A percentile compares a stretch with the other conserved stretches of the same genome.
These are phyloP conservation scores for Canavalia ensiformis DNA, from an alignment of 306 rosid genomes.

Conservation along the genomic window DNA sequence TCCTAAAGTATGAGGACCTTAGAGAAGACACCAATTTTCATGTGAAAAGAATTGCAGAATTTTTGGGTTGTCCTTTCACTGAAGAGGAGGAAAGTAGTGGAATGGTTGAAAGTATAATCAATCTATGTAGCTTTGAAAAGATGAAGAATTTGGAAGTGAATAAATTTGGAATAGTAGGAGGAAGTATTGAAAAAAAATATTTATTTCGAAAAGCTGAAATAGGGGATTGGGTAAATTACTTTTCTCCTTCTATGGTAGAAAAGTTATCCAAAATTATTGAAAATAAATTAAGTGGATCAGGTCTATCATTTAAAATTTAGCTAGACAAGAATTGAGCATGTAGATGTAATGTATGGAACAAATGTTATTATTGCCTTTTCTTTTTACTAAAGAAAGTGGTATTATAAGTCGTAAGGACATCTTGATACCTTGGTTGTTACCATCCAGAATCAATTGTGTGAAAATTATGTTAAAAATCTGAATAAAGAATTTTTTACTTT, in stretches of 20 bases:
- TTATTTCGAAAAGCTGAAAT: conserved; percentile 67
- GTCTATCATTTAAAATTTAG: conserved; percentile 41
- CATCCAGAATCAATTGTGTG: not conserved
- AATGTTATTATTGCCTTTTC: not conserved
- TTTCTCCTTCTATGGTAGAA: conserved; percentile 60
- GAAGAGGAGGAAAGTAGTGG: conserved; percentile 58
- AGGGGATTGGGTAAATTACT: conserved; percentile 68
- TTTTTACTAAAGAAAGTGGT: not conserved
- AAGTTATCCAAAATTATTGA: conserved; percentile 56
- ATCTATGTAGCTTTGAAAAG: conserved; percentile 61
- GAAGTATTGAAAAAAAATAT: conserved; percentile 55
- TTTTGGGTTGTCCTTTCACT: conserved; percentile 58
- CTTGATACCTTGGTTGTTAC: not conserved
- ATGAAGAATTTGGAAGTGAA: conserved; percentile 64
- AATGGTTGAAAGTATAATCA: conserved; percentile 48
- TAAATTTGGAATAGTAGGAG: conserved; percentile 43
- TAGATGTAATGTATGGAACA: not conserved
- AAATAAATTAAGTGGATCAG: conserved; percentile 54
- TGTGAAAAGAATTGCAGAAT: conserved; percentile 54
- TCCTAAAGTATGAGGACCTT: conserved; percentile 67
- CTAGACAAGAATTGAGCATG: not conserved
- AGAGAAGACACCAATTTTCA: conserved; percentile 48
- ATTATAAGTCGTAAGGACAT: not conserved
- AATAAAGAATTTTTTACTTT: too few relatives aligned
- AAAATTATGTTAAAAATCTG: not conserved